Evolutionary conservation across 164 flowering plant species (phyloP).

Genomic region (Vitis rupestris): DNA sequence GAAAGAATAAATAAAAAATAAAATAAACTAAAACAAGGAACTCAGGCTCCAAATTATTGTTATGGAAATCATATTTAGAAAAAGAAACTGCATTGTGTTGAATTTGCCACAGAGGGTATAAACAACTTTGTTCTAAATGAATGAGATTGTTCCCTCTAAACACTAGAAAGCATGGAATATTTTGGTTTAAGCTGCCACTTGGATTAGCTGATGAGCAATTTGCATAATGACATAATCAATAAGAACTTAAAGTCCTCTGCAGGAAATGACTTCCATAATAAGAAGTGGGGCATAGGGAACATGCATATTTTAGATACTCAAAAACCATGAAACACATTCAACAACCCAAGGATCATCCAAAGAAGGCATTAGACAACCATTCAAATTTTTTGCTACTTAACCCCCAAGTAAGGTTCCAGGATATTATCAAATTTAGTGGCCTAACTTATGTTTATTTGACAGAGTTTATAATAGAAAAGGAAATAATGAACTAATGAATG

Average conservation of each 20-base stretch:
- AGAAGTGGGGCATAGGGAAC: neutral
- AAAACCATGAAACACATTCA: too few species aligned
- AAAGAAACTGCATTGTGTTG: neutral
- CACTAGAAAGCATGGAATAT: neutral
- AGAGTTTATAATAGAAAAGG: too few species aligned
- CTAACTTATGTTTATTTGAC: too few species aligned
- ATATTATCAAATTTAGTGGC: too few species aligned
- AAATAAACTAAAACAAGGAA: neutral
- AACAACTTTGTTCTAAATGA: too few species aligned
- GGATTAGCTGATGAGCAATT: neutral
- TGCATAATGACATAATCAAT: neutral
- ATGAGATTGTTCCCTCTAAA: too few species aligned
- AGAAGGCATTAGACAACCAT: neutral
- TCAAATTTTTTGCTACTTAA: neutral
- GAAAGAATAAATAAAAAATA: neutral
- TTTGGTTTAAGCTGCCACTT: neutral
- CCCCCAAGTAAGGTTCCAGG: too few species aligned
- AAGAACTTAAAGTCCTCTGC: slow-evolving; percentile 4
- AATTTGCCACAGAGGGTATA: too few species aligned
- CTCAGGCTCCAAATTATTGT: neutral
- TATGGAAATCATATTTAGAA: neutral
- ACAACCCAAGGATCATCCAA: neutral
- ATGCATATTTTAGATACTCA: neutral
- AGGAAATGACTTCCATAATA: neutral
- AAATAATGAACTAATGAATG: too few species aligned